Base-by-base conservation (phyloP, 768 basidiomycete species). In the Psilocybe tampanensis region DNA sequence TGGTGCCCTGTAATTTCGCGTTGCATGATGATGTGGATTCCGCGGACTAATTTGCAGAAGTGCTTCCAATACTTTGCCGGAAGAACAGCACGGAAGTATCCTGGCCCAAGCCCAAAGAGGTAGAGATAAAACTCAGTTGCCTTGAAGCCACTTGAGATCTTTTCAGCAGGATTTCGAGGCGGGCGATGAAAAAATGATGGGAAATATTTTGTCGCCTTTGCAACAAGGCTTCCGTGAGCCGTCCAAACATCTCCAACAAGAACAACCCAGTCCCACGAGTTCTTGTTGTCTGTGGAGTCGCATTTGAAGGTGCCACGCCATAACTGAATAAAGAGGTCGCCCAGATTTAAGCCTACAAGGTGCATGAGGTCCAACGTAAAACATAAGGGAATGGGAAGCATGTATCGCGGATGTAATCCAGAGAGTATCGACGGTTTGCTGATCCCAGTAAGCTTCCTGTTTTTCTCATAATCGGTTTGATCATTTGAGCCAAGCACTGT, bases 301-400 rank as follows among this genome's bases (percentile, higher is more conserved):
- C 55, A 64, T 54, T 66, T 58, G 8, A 69, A 59, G 11, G 50
- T 45, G 0, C 72, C 72, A 2, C 67, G 65, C 74, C 73, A 76
- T 1, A 77, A 62, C 0, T 56, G 47, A 29, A 75, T 49, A 2
- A 73, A 33, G 9, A 72, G 66, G 3, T 70, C 64, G 0, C 58
- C 60, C 13, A 70, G 29, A 44, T 74, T 74, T 2, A 72, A 54
- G n/a, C 60, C 39, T 36, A 47, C 12, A 2, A 73, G 64, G 45
- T 76, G 74, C 74, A 76, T 75, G 4, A 68, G 44, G 50, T 76
- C 71, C 2, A 60, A 32, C 0, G 62, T 54, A 42, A 71, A 74
- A 43, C 64, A 66, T 0, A 19, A 22, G 2, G 74, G 72, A 53
- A 71, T 45, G 22, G 52, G 36, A 33, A 74, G 55, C 15, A 41